These are phyloP conservation scores for Psilocybe sp. DNA, from an alignment of 768 basidiomycete species.

Conservation along the genomic window DNA sequence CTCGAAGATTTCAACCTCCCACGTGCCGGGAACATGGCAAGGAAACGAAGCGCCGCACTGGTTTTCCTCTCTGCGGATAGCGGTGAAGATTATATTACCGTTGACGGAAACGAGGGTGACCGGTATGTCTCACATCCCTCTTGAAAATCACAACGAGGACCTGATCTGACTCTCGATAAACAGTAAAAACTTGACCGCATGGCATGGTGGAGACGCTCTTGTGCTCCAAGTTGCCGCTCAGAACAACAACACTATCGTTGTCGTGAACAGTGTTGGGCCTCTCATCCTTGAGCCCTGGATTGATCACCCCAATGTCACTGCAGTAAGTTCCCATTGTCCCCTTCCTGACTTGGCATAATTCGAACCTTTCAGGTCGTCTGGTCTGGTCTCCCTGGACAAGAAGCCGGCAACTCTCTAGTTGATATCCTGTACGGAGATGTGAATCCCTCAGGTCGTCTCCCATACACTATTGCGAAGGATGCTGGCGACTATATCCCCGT, in stretches of 20 bases:
- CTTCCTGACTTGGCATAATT: slow-evolving; percentile 11
- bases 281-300: slow-evolving; percentile 66
- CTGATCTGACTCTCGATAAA: background rate
- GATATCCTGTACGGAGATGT: slow-evolving; percentile 70
- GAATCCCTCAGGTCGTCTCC: slow-evolving; percentile 67
- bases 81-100: slow-evolving; percentile 79
- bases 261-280: slow-evolving; percentile 63
- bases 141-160: background rate
- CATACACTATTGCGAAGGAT: slow-evolving; percentile 72
- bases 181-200: slow-evolving; percentile 60
- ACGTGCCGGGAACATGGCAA: slow-evolving; percentile 44
- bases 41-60: slow-evolving; percentile 58
- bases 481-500: slow-evolving; percentile 54
- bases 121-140: slow-evolving; percentile 31
- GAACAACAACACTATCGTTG: slow-evolving; percentile 71
- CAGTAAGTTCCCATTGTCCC: slow-evolving; percentile 37
- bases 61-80: slow-evolving; percentile 85
- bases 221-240: slow-evolving; percentile 64
- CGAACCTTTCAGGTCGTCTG: slow-evolving; percentile 44
- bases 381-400: slow-evolving; percentile 68
- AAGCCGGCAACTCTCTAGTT: slow-evolving; percentile 66
- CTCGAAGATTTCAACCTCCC: slow-evolving; percentile 67
- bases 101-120: slow-evolving; percentile 79
- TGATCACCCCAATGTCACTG: slow-evolving; percentile 69
- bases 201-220: slow-evolving; percentile 71